phyloP scores from a whole-genome alignment of 441 rosid species.

The Populus hybrid region DNA sequence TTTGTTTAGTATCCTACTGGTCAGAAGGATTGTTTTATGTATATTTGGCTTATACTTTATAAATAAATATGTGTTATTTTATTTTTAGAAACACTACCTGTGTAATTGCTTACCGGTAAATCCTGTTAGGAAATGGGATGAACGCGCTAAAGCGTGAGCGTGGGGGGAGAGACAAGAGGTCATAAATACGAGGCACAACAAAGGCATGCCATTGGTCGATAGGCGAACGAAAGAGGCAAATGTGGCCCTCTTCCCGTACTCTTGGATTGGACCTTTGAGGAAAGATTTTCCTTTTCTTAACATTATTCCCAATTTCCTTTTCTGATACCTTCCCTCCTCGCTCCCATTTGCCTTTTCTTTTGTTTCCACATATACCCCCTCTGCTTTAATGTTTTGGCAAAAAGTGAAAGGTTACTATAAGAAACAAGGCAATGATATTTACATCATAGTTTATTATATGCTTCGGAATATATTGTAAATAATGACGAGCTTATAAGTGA shows the following conservation, averaged over 20 bases:
- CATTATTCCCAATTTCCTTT: constrained; percentile 77
- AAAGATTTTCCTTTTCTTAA: constrained; percentile 68
- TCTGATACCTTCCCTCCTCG: constrained; percentile 20
- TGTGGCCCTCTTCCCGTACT: constrained; percentile 70
- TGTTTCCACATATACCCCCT: neutral
- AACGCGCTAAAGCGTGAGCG: constrained; percentile 32
- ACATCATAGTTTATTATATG: too few species aligned
- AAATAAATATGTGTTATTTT: too few species aligned
- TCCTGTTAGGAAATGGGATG: neutral
- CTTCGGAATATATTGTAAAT: neutral
- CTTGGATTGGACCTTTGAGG: constrained; percentile 87
- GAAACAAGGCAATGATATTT: neutral
- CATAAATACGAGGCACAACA: constrained; percentile 59
- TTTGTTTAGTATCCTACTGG: too few species aligned
- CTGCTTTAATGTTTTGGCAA: neutral
- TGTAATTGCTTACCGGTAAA: too few species aligned
- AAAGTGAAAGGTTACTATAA: neutral
- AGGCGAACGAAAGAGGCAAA: constrained; percentile 44
- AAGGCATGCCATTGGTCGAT: constrained; percentile 39
- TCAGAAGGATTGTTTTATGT: too few species aligned
- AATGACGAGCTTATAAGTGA: neutral
- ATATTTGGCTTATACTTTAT: too few species aligned
- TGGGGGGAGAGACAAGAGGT: constrained; percentile 5
- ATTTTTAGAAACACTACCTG: too few species aligned
- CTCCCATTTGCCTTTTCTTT: neutral